These are phyloP conservation scores for Coniella vitis DNA, from an alignment of 2,329 filamentous ascomycete species.

Conservation along the genomic window DNA sequence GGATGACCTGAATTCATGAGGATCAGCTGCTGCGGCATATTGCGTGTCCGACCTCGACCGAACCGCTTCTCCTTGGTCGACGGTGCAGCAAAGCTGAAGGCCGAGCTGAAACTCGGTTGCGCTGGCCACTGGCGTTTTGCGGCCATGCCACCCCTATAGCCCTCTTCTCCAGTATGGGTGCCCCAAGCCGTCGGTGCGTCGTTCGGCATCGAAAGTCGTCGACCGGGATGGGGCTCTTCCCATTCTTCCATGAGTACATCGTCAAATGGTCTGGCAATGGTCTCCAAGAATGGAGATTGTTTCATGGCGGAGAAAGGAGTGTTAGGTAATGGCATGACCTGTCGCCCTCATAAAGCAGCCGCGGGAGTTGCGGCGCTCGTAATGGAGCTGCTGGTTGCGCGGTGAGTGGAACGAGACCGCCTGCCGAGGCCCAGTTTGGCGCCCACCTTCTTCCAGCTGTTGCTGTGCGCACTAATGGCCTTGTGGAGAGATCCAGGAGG, in stretches of 20 bases:
- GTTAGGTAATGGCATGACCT: slow-evolving; percentile 47
- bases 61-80: slow-evolving; percentile 13
- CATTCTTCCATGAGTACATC: slow-evolving; percentile 25
- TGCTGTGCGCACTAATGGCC: slow-evolving; percentile 47
- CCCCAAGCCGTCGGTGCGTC: slow-evolving; percentile 21
- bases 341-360: slow-evolving; percentile 45
- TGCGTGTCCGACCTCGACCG: slow-evolving; percentile 14
- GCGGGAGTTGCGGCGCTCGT: slow-evolving; percentile 12
- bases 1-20: slow-evolving; percentile 2
- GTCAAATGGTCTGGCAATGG: slow-evolving; percentile 19
- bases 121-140: slow-evolving; percentile 32
- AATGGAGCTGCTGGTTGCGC: slow-evolving; percentile 27
- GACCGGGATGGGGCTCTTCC: slow-evolving; percentile 41
- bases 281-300: slow-evolving; percentile 17
- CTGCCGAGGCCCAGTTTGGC: slow-evolving; percentile 53
- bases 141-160: slow-evolving; percentile 39
- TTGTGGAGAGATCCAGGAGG: slow-evolving; percentile 44
- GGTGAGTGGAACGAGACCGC: slow-evolving; percentile 41
- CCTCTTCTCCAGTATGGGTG: slow-evolving; percentile 21
- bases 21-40: slow-evolving; percentile 7
- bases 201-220: slow-evolving; percentile 29
- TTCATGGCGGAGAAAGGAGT: slow-evolving; percentile 21
- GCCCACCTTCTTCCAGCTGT: slow-evolving; percentile 59
- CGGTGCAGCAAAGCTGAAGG: slow-evolving; percentile 13
- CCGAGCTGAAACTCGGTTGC: slow-evolving; percentile 4